phyloP scores from a whole-genome alignment of 2,329 filamentous ascomycete species.

The Tolypocladium nubicola region DNA sequence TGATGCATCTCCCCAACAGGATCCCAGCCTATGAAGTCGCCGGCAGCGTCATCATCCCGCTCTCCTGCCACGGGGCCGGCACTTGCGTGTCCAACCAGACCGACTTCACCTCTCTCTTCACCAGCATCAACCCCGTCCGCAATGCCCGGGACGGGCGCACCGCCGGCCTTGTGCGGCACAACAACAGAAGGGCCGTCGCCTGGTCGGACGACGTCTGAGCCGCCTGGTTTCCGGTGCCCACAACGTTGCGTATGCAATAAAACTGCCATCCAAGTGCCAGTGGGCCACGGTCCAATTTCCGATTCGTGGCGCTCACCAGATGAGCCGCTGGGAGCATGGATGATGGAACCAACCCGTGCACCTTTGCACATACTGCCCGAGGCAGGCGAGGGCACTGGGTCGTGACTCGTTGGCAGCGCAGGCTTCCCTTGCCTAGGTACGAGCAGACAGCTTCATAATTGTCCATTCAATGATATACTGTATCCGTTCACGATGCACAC shows the following conservation, averaged over 20 bases:
- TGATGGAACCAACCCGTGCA: neutral
- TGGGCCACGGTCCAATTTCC: neutral
- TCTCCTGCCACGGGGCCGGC: slow-evolving; percentile 3
- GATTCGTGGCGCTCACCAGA: neutral
- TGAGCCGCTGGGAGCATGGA: neutral
- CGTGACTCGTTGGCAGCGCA: neutral
- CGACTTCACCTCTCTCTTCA: slow-evolving; percentile 1
- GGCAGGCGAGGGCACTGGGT: neutral
- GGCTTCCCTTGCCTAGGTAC: neutral
- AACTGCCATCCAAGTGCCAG: neutral
- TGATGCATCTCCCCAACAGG: neutral
- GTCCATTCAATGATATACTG: neutral
- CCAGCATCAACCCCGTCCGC: neutral
- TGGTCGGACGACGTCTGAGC: slow-evolving; percentile 1
- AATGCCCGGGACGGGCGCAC: neutral
- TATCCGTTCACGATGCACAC: neutral
- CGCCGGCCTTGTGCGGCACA: neutral
- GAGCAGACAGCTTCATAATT: neutral
- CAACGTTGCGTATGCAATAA: neutral
- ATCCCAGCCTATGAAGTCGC: slow-evolving; percentile 15
- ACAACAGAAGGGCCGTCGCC: neutral
- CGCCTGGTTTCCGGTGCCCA: no score
- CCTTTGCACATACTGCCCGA: neutral
- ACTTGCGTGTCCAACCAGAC: neutral
- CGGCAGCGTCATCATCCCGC: slow-evolving; percentile 14